Base-by-base conservation (phyloP, 306 rosid genomes). In the Trifolium subterraneum region DNA sequence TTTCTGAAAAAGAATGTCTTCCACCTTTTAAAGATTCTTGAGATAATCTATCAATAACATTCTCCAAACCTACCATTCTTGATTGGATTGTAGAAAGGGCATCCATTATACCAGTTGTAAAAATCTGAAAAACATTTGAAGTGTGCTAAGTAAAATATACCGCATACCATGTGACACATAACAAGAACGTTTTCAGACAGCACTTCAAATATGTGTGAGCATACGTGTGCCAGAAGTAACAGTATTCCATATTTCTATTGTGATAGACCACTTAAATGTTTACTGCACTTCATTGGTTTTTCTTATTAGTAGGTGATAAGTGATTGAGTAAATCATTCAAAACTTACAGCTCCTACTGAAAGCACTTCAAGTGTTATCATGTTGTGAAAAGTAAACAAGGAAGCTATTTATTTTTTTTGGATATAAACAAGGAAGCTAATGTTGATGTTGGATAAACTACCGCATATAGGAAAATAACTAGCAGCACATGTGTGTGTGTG, bases 11-110 rank as follows among this genome's bases (percentile, higher is more conserved):
- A 29, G 87, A 80, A 80, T 60, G 72, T 25, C 84, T 87, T 64
- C 76, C 87, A 75, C 79, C 83, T 36, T 76, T 87, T 48, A 76
- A 75, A 66, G 84, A 63, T 68, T 86, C 90, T 68, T 84, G 87
- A 80, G 87, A 72, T 84, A 90, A 75, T 67, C 76, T 79, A 75
- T 82, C 89, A 64, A 93, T 82, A 48, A 86, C 86, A 65, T 87
- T 77, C 85, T 93, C 98, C 75, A 90, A 74, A 78, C 89, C 79
- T 71, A 55, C 83, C 65, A 93, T 86, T 80, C 90, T 90, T 54
- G 93, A 87, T 70, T 89, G 95, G 68, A 93, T 84, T 19, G 77
- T 76, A 18, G 97, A 87, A 72, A 93, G 84, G 64, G 85, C 80
- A 74, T 83, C 89, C 90, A 87, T 86, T 78, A 90, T 50, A 45